Evolutionary conservation across 2,329 filamentous ascomycete genomes (phyloP).

Genomic region (Colletotrichum sp.): DNA sequence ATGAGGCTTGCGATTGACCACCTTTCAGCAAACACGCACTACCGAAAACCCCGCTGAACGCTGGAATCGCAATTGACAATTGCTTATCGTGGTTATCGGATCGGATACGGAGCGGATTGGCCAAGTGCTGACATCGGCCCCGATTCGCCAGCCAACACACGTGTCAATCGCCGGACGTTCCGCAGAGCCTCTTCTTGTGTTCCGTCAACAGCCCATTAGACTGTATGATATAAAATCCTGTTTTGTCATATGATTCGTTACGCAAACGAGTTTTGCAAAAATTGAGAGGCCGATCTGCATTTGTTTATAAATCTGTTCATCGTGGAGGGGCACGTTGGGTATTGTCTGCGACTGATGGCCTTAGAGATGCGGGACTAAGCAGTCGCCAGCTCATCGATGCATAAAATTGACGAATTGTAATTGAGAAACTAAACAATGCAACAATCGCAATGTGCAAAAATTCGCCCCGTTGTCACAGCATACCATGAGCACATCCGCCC

Average conservation of each 20-base stretch:
- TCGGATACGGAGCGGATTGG: neutral
- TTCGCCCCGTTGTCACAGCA: neutral
- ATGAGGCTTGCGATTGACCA: neutral
- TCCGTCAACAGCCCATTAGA: neutral
- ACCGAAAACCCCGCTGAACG: neutral
- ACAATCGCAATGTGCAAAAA: neutral
- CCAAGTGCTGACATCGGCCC: neutral
- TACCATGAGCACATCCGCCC: neutral
- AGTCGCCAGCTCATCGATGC: neutral
- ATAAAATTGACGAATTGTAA: neutral
- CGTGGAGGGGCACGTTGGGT: neutral
- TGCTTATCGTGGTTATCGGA: neutral
- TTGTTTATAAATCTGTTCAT: neutral
- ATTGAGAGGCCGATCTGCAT: neutral
- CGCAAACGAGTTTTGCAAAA: neutral
- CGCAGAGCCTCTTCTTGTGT: neutral
- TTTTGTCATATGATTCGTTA: neutral
- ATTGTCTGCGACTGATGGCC: neutral
- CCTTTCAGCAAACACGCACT: neutral
- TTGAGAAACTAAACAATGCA: neutral
- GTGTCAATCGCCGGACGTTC: neutral
- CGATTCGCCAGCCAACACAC: neutral
- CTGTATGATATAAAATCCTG: neutral
- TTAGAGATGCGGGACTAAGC: neutral
- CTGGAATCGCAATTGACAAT: neutral